Evolutionary conservation across 1,284 basidiomycete genomes (phyloP).

Genomic region (Fomes fomentarius): DNA sequence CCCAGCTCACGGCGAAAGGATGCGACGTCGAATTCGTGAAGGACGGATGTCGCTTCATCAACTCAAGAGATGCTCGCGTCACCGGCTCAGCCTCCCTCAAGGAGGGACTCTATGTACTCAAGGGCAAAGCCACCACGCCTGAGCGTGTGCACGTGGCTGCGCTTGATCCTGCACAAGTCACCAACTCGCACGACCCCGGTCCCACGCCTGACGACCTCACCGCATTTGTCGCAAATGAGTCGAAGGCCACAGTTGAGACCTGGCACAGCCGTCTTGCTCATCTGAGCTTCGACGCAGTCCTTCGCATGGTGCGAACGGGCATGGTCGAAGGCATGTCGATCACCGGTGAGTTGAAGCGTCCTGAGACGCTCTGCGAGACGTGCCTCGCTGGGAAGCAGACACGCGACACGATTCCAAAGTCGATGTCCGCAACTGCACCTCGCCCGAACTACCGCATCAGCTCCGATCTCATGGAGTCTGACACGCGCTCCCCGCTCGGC

Average conservation of each 20-base stretch:
- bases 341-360: neutral
- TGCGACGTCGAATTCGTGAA: conserved; percentile 5
- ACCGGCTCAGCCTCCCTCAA: conserved; percentile 1
- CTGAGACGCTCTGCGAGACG: conserved; percentile 2
- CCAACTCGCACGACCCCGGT: neutral
- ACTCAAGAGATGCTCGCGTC: neutral
- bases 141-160: conserved; percentile 1
- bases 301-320: conserved; percentile 12
- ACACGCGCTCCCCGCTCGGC: conserved; percentile 1
- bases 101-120: conserved; percentile 18
- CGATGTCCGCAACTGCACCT: neutral
- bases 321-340: conserved; percentile 23
- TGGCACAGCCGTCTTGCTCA: conserved; percentile 35
- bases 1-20: conserved; percentile 7
- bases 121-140: neutral
- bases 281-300: conserved; percentile 17
- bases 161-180: neutral
- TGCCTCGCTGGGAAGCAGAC: conserved; percentile 24
- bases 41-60: conserved; percentile 7
- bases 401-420: conserved; percentile 13
- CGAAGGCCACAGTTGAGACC: conserved; percentile 16
- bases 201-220: neutral
- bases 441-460: conserved; percentile 1
- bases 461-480: conserved; percentile 19
- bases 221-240: neutral